Evolutionary conservation across 768 basidiomycete species (phyloP).

Genomic region (Mycena floridula): DNA sequence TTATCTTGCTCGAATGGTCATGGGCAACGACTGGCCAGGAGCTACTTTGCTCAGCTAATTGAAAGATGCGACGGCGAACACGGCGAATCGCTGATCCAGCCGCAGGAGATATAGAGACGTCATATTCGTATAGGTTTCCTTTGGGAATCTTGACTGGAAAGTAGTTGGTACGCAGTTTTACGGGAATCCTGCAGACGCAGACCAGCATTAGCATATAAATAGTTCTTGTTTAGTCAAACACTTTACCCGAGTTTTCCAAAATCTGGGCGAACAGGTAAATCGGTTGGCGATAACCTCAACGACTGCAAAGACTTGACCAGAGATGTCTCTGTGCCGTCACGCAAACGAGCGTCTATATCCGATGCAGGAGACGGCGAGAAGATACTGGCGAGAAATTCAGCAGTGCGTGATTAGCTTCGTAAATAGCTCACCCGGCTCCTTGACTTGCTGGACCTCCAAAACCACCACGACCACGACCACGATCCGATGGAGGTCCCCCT

Average conservation of each 20-base stretch:
- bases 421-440: too few relatives aligned
- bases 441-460: too few relatives aligned
- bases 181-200: constrained; percentile 35
- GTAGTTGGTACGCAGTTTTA: constrained; percentile 61
- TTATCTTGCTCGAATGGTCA: constrained; percentile 46
- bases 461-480: too few relatives aligned
- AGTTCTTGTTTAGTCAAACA: too few relatives aligned
- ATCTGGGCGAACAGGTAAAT: constrained; percentile 53
- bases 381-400: constrained; percentile 23
- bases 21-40: constrained; percentile 53
- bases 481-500: too few relatives aligned
- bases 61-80: constrained; percentile 54
- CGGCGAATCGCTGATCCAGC: constrained; percentile 43
- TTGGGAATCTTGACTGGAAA: constrained; percentile 53
- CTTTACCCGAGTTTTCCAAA: too few relatives aligned
- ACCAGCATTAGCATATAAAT: too few relatives aligned
- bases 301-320: constrained; percentile 31
- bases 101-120: constrained; percentile 48
- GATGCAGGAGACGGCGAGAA: constrained; percentile 28
- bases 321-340: constrained; percentile 32
- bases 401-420: neutral
- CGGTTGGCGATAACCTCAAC: constrained; percentile 22
- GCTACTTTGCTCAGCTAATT: constrained; percentile 48
- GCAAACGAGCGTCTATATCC: constrained; percentile 38
- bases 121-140: constrained; percentile 53